These are phyloP conservation scores for Cupressus sempervirens DNA, from an alignment of 75 land plant genomes.

Conservation along the genomic window DNA sequence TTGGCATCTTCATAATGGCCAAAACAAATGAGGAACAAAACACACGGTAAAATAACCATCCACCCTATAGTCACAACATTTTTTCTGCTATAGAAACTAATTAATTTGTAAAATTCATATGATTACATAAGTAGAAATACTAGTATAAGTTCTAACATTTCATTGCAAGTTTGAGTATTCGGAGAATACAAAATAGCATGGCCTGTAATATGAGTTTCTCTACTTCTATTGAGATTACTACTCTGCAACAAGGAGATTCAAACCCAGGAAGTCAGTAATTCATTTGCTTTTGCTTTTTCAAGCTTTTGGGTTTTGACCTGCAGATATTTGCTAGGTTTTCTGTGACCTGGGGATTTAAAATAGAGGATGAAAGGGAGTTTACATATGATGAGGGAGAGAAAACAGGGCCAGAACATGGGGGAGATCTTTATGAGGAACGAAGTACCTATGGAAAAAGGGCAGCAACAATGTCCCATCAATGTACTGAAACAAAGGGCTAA, in stretches of 20 bases:
- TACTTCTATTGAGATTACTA: neutral
- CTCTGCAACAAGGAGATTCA: neutral
- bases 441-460: slow-evolving; percentile 23
- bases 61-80: too few species aligned
- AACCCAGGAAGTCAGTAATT: slow-evolving; percentile 13
- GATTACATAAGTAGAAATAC: too few species aligned
- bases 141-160: neutral
- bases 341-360: neutral
- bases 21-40: too few species aligned
- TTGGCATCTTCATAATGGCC: too few species aligned
- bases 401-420: slow-evolving; percentile 37
- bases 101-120: too few species aligned
- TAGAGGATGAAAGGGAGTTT: slow-evolving; percentile 23
- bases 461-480: slow-evolving; percentile 35
- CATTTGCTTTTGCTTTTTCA: neutral
- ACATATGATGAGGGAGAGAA: slow-evolving; percentile 22
- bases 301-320: too few species aligned
- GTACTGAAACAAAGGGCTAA: neutral
- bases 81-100: too few species aligned
- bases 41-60: too few species aligned
- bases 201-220: too few species aligned
- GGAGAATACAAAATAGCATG: neutral
- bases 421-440: slow-evolving; percentile 29
- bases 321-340: too few species aligned
- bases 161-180: neutral